A percentile compares a stretch with the other conserved stretches of the same genome.
phyloP scores from a whole-genome alignment of 768 basidiomycete species.

The Amanita polypyramis region DNA sequence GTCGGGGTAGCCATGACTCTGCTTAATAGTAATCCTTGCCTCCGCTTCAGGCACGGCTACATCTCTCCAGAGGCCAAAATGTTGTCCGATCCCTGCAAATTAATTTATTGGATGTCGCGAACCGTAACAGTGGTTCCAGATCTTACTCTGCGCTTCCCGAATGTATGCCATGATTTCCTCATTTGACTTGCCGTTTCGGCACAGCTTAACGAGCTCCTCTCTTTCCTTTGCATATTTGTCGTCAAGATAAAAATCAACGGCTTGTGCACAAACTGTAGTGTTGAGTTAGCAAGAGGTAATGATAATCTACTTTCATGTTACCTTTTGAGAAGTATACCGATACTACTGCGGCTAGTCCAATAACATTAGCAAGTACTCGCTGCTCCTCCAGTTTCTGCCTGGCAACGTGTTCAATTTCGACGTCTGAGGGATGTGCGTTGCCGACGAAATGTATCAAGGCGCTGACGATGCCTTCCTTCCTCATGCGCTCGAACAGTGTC shows the following conservation, averaged over 20 bases:
- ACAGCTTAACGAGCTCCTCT: conserved; percentile 13
- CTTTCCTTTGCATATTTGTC: conserved; percentile 11
- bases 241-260: conserved; percentile 18
- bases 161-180: conserved; percentile 17
- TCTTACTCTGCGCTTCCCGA: conserved; percentile 17
- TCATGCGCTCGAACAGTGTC: neutral
- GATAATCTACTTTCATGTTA: neutral
- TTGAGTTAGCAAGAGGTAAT: neutral
- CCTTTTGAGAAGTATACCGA: conserved; percentile 16
- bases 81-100: conserved; percentile 10
- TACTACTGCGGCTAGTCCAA: conserved; percentile 12
- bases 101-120: neutral
- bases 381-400: conserved; percentile 9
- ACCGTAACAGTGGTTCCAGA: neutral
- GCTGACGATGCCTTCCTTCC: neutral
- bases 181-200: conserved; percentile 8
- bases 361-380: conserved; percentile 10
- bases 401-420: neutral
- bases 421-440: neutral
- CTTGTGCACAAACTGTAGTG: conserved; percentile 14
- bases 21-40: neutral
- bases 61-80: conserved; percentile 11
- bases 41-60: neutral
- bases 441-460: neutral
- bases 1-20: conserved; percentile 6